Percentiles rank a stretch among this genome's conserved stretches.
phyloP scores from a whole-genome alignment of 805 yeast species.

The Candida xiaguanensis region DNA sequence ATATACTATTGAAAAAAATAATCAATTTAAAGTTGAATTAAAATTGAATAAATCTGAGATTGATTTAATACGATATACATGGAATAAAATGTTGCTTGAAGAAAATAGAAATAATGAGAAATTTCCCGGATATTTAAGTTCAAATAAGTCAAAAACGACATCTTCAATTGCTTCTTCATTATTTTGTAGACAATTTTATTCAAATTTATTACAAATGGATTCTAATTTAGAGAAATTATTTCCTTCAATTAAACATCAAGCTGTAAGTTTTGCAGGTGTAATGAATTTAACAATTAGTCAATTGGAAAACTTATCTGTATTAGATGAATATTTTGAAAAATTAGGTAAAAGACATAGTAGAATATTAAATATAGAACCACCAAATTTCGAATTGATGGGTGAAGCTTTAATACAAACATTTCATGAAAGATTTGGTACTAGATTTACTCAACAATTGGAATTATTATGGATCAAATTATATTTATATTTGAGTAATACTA shows the following conservation, averaged over 20 bases:
- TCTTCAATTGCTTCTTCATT: conserved; percentile 39
- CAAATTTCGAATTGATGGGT: conserved; percentile 70
- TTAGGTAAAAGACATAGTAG: conserved; percentile 75
- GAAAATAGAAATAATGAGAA: conserved; percentile 1
- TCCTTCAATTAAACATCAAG: conserved; percentile 77
- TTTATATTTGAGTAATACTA: conserved; percentile 63
- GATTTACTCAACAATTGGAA: conserved; percentile 59
- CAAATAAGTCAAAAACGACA: neutral
- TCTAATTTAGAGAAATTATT: conserved; percentile 60
- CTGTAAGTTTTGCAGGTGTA: conserved; percentile 76
- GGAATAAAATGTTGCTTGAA: conserved; percentile 43
- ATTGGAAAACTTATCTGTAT: conserved; percentile 52
- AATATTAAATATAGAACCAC: conserved; percentile 67
- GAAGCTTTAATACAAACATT: conserved; percentile 66
- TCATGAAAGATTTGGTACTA: conserved; percentile 53
- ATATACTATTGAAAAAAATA: conserved; percentile 11
- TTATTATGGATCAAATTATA: conserved; percentile 69
- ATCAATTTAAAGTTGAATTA: conserved; percentile 19
- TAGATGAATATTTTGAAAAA: conserved; percentile 58
- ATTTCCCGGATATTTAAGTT: conserved; percentile 13
- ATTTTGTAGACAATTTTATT: conserved; percentile 74
- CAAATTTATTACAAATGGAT: conserved; percentile 59
- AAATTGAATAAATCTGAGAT: conserved; percentile 34
- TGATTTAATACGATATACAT: conserved; percentile 43
- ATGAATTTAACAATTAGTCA: conserved; percentile 62